Evolutionary conservation across 2,329 filamentous ascomycete genomes (phyloP).

Genomic region (Hypoxylon sp.): DNA sequence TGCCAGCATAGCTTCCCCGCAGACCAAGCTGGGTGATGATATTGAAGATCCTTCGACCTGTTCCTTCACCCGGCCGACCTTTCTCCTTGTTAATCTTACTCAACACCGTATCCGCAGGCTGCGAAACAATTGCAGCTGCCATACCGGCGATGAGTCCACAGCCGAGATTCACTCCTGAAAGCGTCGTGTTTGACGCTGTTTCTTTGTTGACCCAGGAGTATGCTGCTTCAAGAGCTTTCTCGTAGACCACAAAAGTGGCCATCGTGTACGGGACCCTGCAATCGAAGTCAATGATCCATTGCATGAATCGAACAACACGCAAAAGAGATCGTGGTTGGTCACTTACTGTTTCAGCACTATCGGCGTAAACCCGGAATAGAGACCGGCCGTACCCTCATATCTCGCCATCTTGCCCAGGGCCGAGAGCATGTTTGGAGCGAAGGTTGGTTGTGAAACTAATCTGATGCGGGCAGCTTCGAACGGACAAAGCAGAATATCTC

Average conservation of each 20-base stretch:
- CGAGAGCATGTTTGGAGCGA: constrained; percentile 43
- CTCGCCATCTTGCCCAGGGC: constrained; percentile 46
- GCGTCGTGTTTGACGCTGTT: constrained; percentile 38
- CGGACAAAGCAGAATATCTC: constrained; percentile 49
- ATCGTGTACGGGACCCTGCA: constrained; percentile 50
- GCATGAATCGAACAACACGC: neutral
- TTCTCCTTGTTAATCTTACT: constrained; percentile 51
- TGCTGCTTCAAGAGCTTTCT: constrained; percentile 47
- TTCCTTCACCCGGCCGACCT: constrained; percentile 47
- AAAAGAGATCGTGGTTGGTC: neutral
- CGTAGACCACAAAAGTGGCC: constrained; percentile 49
- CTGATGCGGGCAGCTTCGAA: constrained; percentile 50
- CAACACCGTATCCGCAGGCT: constrained; percentile 51
- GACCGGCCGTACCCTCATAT: constrained; percentile 47
- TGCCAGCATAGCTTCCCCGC: constrained; percentile 48
- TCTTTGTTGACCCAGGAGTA: constrained; percentile 46
- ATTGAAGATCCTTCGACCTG: constrained; percentile 44
- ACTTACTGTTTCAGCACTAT: constrained; percentile 51
- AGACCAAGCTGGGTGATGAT: constrained; percentile 49
- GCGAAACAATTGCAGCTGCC: constrained; percentile 50
- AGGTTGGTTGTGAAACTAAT: constrained; percentile 48
- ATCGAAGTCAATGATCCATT: constrained; percentile 14
- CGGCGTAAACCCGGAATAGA: constrained; percentile 50
- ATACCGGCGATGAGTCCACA: constrained; percentile 50
- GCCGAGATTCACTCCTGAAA: constrained; percentile 49